phyloP scores from a whole-genome alignment of 306 rosid genomes.

The Cucurbita ficifolia region DNA sequence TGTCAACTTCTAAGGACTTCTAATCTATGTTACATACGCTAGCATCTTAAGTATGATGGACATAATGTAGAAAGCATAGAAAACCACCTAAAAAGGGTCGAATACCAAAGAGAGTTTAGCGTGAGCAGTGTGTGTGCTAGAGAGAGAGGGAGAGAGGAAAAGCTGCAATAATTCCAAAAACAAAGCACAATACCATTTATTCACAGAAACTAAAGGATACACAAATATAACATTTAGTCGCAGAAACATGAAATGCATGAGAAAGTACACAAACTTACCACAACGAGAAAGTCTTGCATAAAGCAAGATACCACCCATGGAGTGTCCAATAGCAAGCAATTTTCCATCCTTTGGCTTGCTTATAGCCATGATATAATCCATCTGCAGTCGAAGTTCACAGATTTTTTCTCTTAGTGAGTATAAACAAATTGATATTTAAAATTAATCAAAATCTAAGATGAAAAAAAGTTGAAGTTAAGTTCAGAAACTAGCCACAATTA shows the following conservation, averaged over 20 bases:
- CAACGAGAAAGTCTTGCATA: conserved; percentile 69
- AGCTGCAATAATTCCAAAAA: not conserved
- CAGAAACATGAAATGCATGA: conserved; percentile 1
- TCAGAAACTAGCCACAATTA: not conserved
- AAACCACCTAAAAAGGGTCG: not conserved
- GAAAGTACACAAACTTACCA: conserved; percentile 37
- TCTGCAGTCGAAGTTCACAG: conserved; percentile 28
- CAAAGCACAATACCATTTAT: not conserved
- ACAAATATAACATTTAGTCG: not conserved
- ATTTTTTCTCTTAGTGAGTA: conserved; percentile 11
- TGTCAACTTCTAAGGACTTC: not conserved
- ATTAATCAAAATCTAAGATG: not conserved
- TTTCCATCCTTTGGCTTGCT: conserved; percentile 85
- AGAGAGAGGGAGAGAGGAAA: not conserved
- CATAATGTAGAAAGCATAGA: not conserved
- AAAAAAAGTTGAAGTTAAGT: not conserved
- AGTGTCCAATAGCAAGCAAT: conserved; percentile 93
- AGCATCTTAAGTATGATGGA: not conserved
- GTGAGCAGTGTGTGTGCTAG: not conserved
- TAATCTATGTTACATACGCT: not conserved
- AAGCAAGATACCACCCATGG: conserved; percentile 97
- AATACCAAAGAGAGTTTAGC: not conserved
- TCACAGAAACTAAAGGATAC: not conserved
- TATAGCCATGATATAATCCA: conserved; percentile 64
- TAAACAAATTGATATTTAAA: not conserved